phyloP scores from a whole-genome alignment of 371 early-diverging fungal genomes.

The Rhizopus delemar region DNA sequence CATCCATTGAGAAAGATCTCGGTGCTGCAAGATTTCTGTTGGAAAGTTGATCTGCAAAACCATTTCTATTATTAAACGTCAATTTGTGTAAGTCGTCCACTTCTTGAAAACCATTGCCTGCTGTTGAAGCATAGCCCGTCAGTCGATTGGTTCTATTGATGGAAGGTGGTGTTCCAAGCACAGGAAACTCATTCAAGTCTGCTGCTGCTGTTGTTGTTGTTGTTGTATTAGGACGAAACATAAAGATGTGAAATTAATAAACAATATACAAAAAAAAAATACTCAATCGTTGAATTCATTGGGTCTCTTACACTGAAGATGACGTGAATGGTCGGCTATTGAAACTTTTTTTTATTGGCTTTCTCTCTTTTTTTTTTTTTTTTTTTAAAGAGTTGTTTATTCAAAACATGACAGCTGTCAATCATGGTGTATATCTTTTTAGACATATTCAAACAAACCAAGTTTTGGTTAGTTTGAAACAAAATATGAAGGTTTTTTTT shows the following conservation, averaged over 20 bases:
- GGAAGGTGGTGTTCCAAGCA: conserved; percentile 43
- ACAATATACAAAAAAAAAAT: neutral
- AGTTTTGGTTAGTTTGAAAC: conserved; percentile 54
- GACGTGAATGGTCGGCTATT: conserved; percentile 4
- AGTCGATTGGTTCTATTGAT: conserved; percentile 37
- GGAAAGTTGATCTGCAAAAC: conserved; percentile 22
- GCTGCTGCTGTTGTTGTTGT: conserved; percentile 9
- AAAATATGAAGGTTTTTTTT: conserved; percentile 37
- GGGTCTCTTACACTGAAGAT: neutral
- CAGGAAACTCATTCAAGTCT: conserved; percentile 55
- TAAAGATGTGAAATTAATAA: conserved; percentile 6
- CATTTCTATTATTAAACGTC: conserved; percentile 18
- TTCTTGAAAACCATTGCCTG: conserved; percentile 37
- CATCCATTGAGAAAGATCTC: conserved; percentile 54
- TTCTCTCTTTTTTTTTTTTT: conserved; percentile 10
- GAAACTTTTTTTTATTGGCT: conserved; percentile 5
- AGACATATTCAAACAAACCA: conserved; percentile 66
- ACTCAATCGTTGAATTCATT: neutral
- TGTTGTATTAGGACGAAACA: conserved; percentile 49
- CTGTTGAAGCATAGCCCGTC: conserved; percentile 49
- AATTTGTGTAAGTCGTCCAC: conserved; percentile 9
- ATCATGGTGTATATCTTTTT: conserved; percentile 53
- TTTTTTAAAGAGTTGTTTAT: conserved; percentile 1
- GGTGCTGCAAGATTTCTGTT: conserved; percentile 31
- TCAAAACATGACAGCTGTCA: conserved; percentile 1